Base-by-base conservation (phyloP, 345 rosid genomes). In the Citropsis articulata region DNA sequence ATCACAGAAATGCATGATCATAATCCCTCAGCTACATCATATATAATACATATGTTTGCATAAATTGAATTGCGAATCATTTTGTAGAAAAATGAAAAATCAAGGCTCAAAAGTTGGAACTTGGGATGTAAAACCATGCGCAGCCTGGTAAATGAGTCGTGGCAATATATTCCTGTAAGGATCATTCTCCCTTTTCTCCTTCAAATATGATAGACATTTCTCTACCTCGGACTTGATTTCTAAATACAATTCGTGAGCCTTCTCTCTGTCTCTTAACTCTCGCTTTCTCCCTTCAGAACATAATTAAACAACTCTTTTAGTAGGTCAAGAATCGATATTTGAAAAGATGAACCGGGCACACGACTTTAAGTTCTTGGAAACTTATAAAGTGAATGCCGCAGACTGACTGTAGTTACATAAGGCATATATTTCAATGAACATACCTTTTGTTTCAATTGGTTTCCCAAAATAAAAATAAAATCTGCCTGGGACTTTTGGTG, bases 61-160 rank as follows among this genome's bases (percentile, higher is more conserved):
- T 6, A 53, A 18, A 19, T 53, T 16, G 21, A 53, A 18, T 14
- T 18, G 22, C 8, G 8, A 53, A 16, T 53, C 57, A 1, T 53
- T 53, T 6, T 18, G 57, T 18, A 5, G 22, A 53, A 53, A 53
- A 53, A 18, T 18, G n/a, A 53, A 53, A 53, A 74, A 63, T 83
- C 82, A 92, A 36, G 86, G 84, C 69, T 88, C 85, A 79, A 93
- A 91, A 33, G 90, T 84, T 1, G 93, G 94, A 80, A 93, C 83
- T 81, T 89, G 86, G 9, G 83, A 76, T 30, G 42, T 30, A 45
- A 87, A 78, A 71, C 92, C 90, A 71, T 90, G 77, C 10, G 77
- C 40, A 45, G 84, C 83, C 79, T 79, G 87, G 69, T 90, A 86
- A 19, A 79, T 7, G 19, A 83, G 75, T 53, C 95, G 83, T 21